These are phyloP conservation scores for Rhytidiadelphus loreus DNA, from an alignment of 225 moss, liverwort and hornwort genomes.

Conservation along the genomic window DNA sequence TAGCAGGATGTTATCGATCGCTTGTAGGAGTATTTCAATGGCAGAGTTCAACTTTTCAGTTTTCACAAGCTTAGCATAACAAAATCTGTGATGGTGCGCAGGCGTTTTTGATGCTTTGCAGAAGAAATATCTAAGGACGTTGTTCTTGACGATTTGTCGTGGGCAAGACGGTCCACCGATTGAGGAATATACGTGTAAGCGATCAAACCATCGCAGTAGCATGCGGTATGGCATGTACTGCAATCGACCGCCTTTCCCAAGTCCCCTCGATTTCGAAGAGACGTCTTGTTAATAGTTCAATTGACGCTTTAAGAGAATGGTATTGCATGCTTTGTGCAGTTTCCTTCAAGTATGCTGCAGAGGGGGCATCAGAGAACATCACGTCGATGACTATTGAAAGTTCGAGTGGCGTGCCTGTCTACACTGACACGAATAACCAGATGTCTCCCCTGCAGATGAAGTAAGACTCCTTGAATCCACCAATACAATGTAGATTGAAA, in stretches of 20 bases:
- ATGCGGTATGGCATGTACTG: not conserved
- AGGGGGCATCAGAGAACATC: conserved; percentile 12
- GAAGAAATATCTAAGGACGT: conserved; percentile 1
- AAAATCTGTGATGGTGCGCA: not conserved
- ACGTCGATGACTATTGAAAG: conserved; percentile 40
- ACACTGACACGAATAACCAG: conserved; percentile 8
- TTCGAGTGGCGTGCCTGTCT: conserved; percentile 26
- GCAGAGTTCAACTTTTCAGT: not conserved
- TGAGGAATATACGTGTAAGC: conserved; percentile 7
- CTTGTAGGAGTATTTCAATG: not conserved
- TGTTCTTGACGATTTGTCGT: conserved; percentile 4
- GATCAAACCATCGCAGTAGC: not conserved
- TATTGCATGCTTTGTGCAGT: conserved; percentile 19
- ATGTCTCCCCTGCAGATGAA: conserved; percentile 49
- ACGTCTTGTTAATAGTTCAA: not conserved
- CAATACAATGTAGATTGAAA: not conserved
- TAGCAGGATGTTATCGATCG: not conserved
- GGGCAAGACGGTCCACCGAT: not conserved
- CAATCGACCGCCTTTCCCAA: not conserved
- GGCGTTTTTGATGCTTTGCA: conserved; percentile 10
- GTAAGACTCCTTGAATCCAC: conserved; percentile 9
- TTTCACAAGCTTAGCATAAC: not conserved
- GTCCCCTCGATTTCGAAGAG: not conserved
- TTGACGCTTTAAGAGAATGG: not conserved
- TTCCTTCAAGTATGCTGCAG: conserved; percentile 42